phyloP scores from a whole-genome alignment of 2,329 filamentous ascomycete species.

The Diaporthe ilicicola region DNA sequence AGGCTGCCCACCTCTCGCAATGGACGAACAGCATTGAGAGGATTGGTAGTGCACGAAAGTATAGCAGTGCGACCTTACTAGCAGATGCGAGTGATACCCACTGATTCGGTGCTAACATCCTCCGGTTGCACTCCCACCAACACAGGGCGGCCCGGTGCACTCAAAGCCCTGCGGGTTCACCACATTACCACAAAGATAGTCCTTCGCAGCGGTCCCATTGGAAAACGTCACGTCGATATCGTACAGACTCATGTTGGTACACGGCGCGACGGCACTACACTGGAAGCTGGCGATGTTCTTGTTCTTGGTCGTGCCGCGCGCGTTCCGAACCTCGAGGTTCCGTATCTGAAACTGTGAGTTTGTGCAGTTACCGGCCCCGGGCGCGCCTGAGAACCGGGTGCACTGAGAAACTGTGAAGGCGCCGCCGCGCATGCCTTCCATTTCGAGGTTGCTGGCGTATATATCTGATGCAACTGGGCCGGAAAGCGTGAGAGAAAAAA shows the following conservation, averaged over 20 bases:
- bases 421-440: constrained; percentile 34
- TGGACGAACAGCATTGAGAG: no score
- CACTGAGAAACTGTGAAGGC: constrained; percentile 37
- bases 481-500: not conserved
- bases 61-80: no score
- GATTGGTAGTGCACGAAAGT: no score
- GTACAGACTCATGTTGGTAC: constrained; percentile 24
- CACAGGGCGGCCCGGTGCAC: constrained; percentile 25
- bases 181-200: constrained; percentile 26
- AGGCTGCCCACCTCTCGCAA: no score
- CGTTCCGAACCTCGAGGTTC: constrained; percentile 33
- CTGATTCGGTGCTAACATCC: not conserved
- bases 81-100: no score
- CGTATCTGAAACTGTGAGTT: constrained; percentile 36
- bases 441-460: constrained; percentile 26
- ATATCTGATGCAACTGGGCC: constrained; percentile 24
- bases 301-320: constrained; percentile 18
- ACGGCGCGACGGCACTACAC: constrained; percentile 31
- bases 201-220: constrained; percentile 12
- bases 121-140: constrained; percentile 7
- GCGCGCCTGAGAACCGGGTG: constrained; percentile 38
- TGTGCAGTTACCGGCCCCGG: constrained; percentile 36
- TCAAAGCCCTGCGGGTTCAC: constrained; percentile 21
- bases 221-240: constrained; percentile 13
- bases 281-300: constrained; percentile 28